These are phyloP conservation scores for Apostasia shenzhenica DNA, from an alignment of 106 monocot species.

Conservation along the genomic window DNA sequence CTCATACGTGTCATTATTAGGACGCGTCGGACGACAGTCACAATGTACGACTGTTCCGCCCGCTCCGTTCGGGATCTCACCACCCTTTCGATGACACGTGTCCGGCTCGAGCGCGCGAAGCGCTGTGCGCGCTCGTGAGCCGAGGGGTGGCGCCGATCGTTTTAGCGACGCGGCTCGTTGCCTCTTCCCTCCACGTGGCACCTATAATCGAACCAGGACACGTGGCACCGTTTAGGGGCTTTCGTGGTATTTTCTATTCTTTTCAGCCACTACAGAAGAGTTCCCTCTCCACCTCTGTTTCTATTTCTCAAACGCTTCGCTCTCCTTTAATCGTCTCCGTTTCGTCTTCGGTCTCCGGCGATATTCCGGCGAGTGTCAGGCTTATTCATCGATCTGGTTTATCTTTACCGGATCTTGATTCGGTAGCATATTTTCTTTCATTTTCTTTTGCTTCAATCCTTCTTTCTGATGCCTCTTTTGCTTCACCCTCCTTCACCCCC, in stretches of 20 bases:
- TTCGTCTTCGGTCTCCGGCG: background rate
- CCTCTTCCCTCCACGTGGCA: background rate
- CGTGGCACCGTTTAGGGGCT: background rate
- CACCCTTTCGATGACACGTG: no score
- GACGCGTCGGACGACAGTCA: no score
- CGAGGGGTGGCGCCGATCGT: background rate
- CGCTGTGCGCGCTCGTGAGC: background rate
- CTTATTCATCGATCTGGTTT: background rate
- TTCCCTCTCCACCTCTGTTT: background rate
- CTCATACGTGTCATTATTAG: no score
- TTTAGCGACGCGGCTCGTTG: background rate
- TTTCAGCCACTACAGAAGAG: background rate
- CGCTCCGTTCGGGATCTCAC: no score
- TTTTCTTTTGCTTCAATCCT: background rate
- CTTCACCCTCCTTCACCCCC: background rate
- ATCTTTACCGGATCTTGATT: no score
- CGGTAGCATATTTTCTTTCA: no score
- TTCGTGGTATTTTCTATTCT: no score
- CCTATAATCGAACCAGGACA: background rate
- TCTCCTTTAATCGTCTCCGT: background rate
- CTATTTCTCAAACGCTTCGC: background rate
- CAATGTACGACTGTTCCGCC: no score
- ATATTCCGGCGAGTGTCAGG: background rate
- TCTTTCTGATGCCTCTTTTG: background rate
- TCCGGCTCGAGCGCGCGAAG: background rate